Evolutionary conservation across 2,329 filamentous ascomycete species (phyloP), one percentile per base, ranked within the genome.

Genomic region (Fusarium sp.): DNA sequence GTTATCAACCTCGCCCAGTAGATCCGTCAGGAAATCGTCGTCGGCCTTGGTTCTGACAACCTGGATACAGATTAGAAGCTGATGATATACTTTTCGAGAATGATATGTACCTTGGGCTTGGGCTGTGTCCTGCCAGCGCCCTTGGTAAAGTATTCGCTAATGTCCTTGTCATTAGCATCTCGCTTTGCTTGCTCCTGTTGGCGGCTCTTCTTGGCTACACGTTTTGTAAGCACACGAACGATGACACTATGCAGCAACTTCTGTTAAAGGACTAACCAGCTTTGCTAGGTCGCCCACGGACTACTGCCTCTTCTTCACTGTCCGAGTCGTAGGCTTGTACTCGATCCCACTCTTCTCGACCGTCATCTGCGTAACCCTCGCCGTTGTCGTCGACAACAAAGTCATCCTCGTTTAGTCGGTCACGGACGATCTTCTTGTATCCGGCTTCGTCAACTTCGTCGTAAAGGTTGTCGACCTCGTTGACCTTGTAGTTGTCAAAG

Each of bases 311-410:
- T 3, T 74, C 74, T 42, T 96, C 93, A 67, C 89, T 94, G 65
- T 96, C 93, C 34, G 90, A 91, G 67, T 90, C 86, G 78, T 91
- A 88, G 68, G 86, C 84, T 64, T 85, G 85, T 70, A 90, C 86
- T 73, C 91, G 88, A 80, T 95, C 90, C 94, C 95, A 95, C 74
- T 98, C 96, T 81, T 97, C 94, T 60, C 96, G 90, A 65, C 96
- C 96, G 77, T 98, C 96, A 78, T 98, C 95, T 71, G 93, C 95
- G 76, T 99, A 99, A 36, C 96, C 95, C 78, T 95, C 93, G 76
- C 95, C 95, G 82, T 97, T 97, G 82, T 99, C 96, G 83, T 98
- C 96, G 65, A 99, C 94, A 57, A 99, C 95, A 76, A 99, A 99
- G 81, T 99, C 96, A 75, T 99, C 96, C 75, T 97, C 86, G 77